Evolutionary conservation across 2,329 filamentous ascomycete species (phyloP).

Genomic region (Trichocomaceae sp.): DNA sequence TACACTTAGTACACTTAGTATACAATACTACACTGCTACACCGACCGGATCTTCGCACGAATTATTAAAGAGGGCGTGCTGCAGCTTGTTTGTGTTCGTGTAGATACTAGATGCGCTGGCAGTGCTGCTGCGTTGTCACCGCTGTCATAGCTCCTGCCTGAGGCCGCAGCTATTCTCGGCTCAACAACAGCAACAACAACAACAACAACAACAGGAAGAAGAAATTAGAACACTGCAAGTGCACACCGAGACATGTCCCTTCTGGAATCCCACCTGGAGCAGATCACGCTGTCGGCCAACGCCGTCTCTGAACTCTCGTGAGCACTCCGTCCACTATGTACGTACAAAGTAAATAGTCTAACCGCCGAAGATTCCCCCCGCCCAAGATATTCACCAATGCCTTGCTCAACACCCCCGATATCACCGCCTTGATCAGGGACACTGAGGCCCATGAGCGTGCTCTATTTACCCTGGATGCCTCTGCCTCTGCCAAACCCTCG

Average conservation of each 20-base stretch:
- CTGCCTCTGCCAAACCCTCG: constrained; percentile 54
- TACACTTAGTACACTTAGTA: too few relatives aligned
- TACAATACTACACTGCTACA: too few relatives aligned
- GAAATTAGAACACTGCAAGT: too few relatives aligned
- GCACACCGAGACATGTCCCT: too few relatives aligned
- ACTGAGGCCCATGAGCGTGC: constrained; percentile 92
- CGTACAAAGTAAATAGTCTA: neutral
- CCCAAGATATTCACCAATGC: constrained; percentile 97
- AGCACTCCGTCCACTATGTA: constrained; percentile 21
- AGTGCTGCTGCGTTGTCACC: constrained; percentile 9
- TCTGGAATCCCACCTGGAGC: constrained; percentile 65
- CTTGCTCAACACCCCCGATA: constrained; percentile 79
- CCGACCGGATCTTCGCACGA: too few relatives aligned
- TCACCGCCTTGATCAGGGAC: constrained; percentile 88
- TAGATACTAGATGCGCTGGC: constrained; percentile 11
- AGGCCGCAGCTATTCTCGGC: neutral
- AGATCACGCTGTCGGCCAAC: constrained; percentile 68
- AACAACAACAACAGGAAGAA: neutral
- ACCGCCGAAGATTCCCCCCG: constrained; percentile 62
- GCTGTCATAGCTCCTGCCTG: constrained; percentile 12
- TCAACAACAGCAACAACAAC: neutral
- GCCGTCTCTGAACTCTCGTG: constrained; percentile 70
- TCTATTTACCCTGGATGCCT: constrained; percentile 82
- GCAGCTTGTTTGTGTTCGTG: too few relatives aligned
- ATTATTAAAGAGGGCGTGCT: too few relatives aligned